Percentiles rank a stretch among this genome's conserved stretches.
These are phyloP conservation scores for Gnetum montanum DNA, from an alignment of 75 land plant species.

Conservation along the genomic window DNA sequence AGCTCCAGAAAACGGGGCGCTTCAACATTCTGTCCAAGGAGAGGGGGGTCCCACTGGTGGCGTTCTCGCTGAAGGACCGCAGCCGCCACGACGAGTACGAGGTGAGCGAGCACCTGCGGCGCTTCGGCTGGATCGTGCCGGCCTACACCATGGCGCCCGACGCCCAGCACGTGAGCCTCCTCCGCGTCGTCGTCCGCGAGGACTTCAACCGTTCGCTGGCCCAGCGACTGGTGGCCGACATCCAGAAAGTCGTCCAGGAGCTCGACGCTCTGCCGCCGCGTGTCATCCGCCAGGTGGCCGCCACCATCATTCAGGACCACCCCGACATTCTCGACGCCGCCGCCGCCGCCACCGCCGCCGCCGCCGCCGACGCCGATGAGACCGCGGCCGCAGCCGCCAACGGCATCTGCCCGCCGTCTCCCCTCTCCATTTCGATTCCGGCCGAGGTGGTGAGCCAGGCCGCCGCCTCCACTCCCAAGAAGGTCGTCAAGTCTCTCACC, in stretches of 20 bases:
- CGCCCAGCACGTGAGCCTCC: constrained; percentile 27
- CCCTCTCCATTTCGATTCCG: too few relatives aligned
- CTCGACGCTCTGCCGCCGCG: constrained; percentile 14
- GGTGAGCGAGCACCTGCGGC: constrained; percentile 27
- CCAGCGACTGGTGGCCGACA: constrained; percentile 30
- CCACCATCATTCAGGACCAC: neutral
- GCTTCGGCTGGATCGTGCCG: constrained; percentile 51
- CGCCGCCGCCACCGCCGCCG: too few relatives aligned
- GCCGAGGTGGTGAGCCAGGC: too few relatives aligned
- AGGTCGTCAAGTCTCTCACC: too few relatives aligned
- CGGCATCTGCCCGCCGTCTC: too few relatives aligned
- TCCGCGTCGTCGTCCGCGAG: constrained; percentile 49
- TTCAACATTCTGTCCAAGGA: constrained; percentile 40
- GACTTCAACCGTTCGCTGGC: constrained; percentile 39
- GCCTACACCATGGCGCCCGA: constrained; percentile 58
- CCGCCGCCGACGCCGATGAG: too few relatives aligned
- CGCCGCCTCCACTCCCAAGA: too few relatives aligned
- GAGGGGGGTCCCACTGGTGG: constrained; percentile 43
- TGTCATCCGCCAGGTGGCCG: neutral
- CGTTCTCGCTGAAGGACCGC: constrained; percentile 33
- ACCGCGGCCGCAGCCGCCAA: too few relatives aligned
- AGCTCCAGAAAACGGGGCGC: constrained; percentile 25
- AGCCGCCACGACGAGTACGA: constrained; percentile 31
- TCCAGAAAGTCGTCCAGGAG: constrained; percentile 20
- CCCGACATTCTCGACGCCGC: too few relatives aligned